Evolutionary conservation across 1,139 yeast species (phyloP).

Genomic region (Sugiyamaella grinbergsii): DNA sequence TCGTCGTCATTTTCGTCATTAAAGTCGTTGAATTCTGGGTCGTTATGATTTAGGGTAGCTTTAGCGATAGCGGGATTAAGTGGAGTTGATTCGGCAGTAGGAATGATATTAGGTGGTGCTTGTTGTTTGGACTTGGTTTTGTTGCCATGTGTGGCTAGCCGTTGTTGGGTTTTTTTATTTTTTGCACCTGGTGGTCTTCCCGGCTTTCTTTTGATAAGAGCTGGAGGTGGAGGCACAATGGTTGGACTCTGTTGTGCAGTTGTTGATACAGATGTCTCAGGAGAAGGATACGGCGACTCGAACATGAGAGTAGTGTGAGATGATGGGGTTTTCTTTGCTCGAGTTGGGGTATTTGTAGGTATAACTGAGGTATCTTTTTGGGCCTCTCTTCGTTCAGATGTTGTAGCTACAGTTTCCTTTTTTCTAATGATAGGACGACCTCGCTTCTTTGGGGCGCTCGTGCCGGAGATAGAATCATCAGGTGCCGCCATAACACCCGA

Average conservation of each 20-base stretch:
- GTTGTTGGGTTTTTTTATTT: slow-evolving; percentile 1
- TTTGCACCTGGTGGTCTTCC: slow-evolving; percentile 16
- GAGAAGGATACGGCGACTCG: slow-evolving; percentile 1
- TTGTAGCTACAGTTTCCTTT: too few relatives aligned
- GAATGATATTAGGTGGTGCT: neutral
- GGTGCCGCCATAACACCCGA: too few relatives aligned
- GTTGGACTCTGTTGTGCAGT: neutral
- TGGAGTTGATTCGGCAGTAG: slow-evolving; percentile 9
- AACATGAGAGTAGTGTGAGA: neutral
- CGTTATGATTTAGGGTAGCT: slow-evolving; percentile 2
- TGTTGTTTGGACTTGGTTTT: neutral
- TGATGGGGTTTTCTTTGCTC: neutral
- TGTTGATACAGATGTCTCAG: neutral
- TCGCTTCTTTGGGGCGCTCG: too few relatives aligned
- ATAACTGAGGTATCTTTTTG: neutral
- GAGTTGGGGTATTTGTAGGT: slow-evolving; percentile 1
- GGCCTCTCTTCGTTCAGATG: too few relatives aligned
- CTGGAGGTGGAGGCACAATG: neutral
- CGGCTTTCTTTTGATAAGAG: neutral
- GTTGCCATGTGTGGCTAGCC: neutral
- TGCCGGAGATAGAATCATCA: too few relatives aligned
- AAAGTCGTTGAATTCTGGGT: neutral
- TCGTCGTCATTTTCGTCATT: slow-evolving; percentile 11
- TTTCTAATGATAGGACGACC: too few relatives aligned
- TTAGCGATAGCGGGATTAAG: neutral